These are phyloP conservation scores for Penicillium sp. DNA, from an alignment of 2,329 filamentous ascomycete species.

Conservation along the genomic window DNA sequence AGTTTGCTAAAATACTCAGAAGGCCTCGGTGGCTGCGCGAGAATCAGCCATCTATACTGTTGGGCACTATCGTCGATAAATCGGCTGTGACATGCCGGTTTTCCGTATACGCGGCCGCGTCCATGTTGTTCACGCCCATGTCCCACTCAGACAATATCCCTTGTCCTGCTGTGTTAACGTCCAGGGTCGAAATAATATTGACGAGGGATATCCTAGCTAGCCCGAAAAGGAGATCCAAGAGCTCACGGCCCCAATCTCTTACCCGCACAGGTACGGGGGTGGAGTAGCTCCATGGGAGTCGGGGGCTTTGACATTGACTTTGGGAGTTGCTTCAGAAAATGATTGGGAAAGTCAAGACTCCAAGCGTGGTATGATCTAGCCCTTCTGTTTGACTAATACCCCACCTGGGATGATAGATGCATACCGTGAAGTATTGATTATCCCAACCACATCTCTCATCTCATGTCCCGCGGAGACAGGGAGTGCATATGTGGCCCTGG, in stretches of 20 bases:
- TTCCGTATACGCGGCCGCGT: too few relatives aligned
- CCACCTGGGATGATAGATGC: too few relatives aligned
- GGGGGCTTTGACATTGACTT: not conserved
- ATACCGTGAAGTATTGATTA: not conserved
- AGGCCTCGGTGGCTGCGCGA: not conserved
- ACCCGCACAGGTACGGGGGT: constrained; percentile 16
- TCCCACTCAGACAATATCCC: not conserved
- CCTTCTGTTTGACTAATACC: not conserved
- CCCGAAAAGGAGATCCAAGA: not conserved
- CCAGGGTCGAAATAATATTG: not conserved
- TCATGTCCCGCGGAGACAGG: not conserved
- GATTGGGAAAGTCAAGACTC: too few relatives aligned
- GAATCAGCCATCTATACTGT: not conserved
- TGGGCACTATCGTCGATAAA: not conserved
- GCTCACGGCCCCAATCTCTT: constrained; percentile 14
- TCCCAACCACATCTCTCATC: not conserved
- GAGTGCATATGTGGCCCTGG: not conserved
- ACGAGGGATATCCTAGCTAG: not conserved
- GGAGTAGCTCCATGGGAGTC: not conserved
- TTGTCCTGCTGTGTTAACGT: not conserved
- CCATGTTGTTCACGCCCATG: too few relatives aligned
- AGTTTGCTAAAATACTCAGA: not conserved
- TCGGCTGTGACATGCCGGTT: not conserved
- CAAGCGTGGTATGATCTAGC: too few relatives aligned
- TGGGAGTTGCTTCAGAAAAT: too few relatives aligned